Evolutionary conservation across 257 asterid genomes (phyloP).

Genomic region (Plantago major): DNA sequence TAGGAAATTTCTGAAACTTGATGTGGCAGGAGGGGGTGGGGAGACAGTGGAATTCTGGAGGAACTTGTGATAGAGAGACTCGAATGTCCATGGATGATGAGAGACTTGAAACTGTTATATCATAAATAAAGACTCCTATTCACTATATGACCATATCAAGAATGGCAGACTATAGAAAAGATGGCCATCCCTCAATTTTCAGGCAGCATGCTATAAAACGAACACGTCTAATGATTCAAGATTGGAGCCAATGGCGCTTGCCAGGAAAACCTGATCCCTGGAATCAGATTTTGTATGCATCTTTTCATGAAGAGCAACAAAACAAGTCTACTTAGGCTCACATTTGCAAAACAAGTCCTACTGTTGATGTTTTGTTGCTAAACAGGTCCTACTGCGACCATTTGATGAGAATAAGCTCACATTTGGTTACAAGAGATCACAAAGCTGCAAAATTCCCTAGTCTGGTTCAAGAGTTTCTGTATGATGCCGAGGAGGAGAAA

Average conservation of each 20-base stretch:
- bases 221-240: slow-evolving; percentile 36
- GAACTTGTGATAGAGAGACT: slow-evolving; percentile 53
- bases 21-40: slow-evolving; percentile 31
- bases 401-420: too few species aligned
- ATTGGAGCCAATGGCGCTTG: slow-evolving; percentile 69
- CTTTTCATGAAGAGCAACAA: slow-evolving; percentile 13
- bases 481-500: too few species aligned
- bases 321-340: too few species aligned
- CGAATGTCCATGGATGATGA: slow-evolving; percentile 59
- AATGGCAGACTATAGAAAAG: slow-evolving; percentile 60
- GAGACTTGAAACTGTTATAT: slow-evolving; percentile 28
- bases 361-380: too few species aligned
- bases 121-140: slow-evolving; percentile 45
- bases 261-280: slow-evolving; percentile 63
- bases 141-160: slow-evolving; percentile 41
- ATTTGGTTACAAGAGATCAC: too few species aligned
- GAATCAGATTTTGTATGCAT: slow-evolving; percentile 52
- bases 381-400: too few species aligned
- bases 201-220: slow-evolving; percentile 21
- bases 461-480: too few species aligned
- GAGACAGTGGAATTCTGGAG: slow-evolving; percentile 62
- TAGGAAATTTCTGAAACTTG: background rate
- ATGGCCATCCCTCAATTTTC: slow-evolving; percentile 62
- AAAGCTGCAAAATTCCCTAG: too few species aligned
- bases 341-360: too few species aligned